These are phyloP conservation scores for Sarcomyxa edulis DNA, from an alignment of 768 basidiomycete genomes.

Conservation along the genomic window DNA sequence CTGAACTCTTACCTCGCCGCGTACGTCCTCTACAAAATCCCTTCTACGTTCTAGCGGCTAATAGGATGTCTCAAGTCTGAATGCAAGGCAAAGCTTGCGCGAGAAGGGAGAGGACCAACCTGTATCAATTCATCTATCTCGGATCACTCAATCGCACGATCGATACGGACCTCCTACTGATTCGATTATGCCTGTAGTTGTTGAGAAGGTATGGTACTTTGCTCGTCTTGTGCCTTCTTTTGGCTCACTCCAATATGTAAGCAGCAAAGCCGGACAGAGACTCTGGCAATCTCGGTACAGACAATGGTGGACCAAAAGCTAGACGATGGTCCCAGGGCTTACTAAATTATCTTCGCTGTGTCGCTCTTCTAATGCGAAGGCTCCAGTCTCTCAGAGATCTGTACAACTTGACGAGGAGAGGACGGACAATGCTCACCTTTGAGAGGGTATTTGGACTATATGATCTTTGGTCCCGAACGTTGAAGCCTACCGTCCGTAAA, in stretches of 20 bases:
- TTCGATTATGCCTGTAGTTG: background rate
- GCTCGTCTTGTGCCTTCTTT: background rate
- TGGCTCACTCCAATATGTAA: background rate
- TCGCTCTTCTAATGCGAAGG: too few relatives aligned
- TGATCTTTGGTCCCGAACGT: too few relatives aligned
- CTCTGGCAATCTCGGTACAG: conserved; percentile 6
- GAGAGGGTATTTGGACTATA: too few relatives aligned
- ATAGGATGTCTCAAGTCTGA: background rate
- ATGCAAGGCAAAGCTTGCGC: conserved; percentile 5
- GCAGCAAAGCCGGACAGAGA: too few relatives aligned
- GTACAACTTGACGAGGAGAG: too few relatives aligned
- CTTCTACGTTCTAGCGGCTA: background rate
- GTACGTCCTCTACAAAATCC: background rate
- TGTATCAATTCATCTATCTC: conserved; percentile 6
- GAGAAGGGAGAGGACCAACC: conserved; percentile 5
- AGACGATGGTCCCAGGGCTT: conserved; percentile 1
- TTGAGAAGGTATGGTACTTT: conserved; percentile 7
- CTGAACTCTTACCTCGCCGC: conserved; percentile 6
- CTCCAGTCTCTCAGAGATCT: too few relatives aligned
- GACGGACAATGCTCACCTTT: too few relatives aligned
- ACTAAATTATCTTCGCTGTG: too few relatives aligned
- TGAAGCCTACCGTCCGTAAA: too few relatives aligned
- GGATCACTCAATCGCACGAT: conserved; percentile 3
- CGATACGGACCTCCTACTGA: conserved; percentile 6
- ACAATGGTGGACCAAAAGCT: conserved; percentile 6